Evolutionary conservation across 2,329 filamentous ascomycete genomes (phyloP).

Genomic region (Beauveria medogensis): DNA sequence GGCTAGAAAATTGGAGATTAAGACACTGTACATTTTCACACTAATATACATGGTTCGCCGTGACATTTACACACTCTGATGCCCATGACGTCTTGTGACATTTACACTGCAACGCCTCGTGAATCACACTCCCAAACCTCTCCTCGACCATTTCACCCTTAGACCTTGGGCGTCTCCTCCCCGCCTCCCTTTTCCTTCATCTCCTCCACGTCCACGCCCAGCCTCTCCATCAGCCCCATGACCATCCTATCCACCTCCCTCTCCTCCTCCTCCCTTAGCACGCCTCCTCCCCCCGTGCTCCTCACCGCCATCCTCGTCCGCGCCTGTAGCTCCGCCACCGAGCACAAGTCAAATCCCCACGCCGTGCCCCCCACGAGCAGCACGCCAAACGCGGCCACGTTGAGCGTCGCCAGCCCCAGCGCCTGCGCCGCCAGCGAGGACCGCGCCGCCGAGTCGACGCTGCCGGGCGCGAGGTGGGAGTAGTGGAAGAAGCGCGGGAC

Average conservation of each 20-base stretch:
- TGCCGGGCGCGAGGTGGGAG: constrained; percentile 36
- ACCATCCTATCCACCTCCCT: constrained; percentile 55
- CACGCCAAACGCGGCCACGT: constrained; percentile 68
- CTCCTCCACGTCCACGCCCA: constrained; percentile 25
- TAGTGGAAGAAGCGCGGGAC: constrained; percentile 63
- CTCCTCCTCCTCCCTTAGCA: constrained; percentile 40
- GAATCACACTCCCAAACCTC: neutral
- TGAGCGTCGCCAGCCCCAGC: constrained; percentile 77
- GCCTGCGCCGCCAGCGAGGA: constrained; percentile 70
- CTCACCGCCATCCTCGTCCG: constrained; percentile 35
- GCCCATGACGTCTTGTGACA: too few relatives aligned
- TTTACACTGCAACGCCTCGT: too few relatives aligned
- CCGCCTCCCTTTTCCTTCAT: constrained; percentile 15
- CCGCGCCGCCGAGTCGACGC: constrained; percentile 23
- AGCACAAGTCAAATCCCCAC: constrained; percentile 71
- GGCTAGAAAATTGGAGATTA: neutral
- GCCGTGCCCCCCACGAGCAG: constrained; percentile 65
- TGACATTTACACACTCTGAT: neutral
- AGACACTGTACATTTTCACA: constrained; percentile 5
- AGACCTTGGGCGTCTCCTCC: neutral
- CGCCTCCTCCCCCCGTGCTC: constrained; percentile 21
- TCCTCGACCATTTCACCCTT: neutral
- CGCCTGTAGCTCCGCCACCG: constrained; percentile 53
- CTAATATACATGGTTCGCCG: constrained; percentile 3
- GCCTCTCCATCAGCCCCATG: constrained; percentile 47